Percentiles rank a stretch among this genome's conserved stretches.
Evolutionary conservation across 2,329 filamentous ascomycete genomes (phyloP).

Genomic region (Tolypocladium pustulatum): DNA sequence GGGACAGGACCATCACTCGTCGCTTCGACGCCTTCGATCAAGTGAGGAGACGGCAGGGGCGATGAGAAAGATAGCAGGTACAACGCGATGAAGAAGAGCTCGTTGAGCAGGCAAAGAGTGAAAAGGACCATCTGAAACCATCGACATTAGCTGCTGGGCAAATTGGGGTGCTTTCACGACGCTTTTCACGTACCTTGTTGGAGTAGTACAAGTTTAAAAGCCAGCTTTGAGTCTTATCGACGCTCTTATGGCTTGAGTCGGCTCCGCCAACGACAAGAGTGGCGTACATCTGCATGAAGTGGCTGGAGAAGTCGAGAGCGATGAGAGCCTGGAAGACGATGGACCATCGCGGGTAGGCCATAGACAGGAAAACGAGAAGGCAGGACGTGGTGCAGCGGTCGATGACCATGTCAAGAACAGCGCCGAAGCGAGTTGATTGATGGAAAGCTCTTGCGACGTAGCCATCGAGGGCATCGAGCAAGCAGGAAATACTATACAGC

Average conservation of each 20-base stretch:
- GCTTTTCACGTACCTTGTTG: slow-evolving; percentile 61
- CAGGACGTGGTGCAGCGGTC: slow-evolving; percentile 95
- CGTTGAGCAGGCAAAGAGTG: slow-evolving; percentile 80
- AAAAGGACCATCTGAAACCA: slow-evolving; percentile 70
- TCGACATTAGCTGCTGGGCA: neutral
- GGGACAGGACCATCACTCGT: slow-evolving; percentile 42
- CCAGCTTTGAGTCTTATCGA: slow-evolving; percentile 80
- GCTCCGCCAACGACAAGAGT: slow-evolving; percentile 79
- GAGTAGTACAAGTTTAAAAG: slow-evolving; percentile 93
- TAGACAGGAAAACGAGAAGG: slow-evolving; percentile 85
- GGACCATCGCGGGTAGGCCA: slow-evolving; percentile 87
- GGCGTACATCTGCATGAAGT: slow-evolving; percentile 99
- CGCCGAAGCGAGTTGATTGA: slow-evolving; percentile 91
- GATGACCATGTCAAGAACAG: slow-evolving; percentile 98
- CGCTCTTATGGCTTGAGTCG: slow-evolving; percentile 80
- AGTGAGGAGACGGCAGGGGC: slow-evolving; percentile 74
- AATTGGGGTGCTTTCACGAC: neutral
- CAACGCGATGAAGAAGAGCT: slow-evolving; percentile 94
- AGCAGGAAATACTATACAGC: slow-evolving; percentile 86
- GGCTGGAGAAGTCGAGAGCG: slow-evolving; percentile 83
- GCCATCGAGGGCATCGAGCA: slow-evolving; percentile 91
- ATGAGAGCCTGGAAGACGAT: slow-evolving; percentile 93
- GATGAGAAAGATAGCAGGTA: slow-evolving; percentile 97
- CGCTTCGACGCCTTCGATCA: slow-evolving; percentile 53
- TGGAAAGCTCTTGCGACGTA: slow-evolving; percentile 72